Evolutionary conservation across 2,329 filamentous ascomycete species (phyloP).

Genomic region (Fusarium fujikuroi): DNA sequence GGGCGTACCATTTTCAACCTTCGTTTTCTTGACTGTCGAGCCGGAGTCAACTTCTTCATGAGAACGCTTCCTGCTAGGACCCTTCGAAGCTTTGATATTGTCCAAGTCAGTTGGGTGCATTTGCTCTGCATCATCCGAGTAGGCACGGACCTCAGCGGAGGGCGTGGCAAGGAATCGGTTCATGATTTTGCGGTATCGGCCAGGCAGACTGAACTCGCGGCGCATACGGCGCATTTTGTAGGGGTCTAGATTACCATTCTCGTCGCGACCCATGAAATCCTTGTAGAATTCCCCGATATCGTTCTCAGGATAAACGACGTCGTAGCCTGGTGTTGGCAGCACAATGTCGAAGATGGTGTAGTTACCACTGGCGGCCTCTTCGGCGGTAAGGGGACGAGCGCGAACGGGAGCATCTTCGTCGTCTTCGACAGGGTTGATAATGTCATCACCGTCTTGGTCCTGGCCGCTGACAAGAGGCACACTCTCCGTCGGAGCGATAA

Average conservation of each 20-base stretch:
- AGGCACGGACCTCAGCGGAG: conserved; percentile 75
- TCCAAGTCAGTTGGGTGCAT: conserved; percentile 91
- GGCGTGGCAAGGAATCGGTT: conserved; percentile 74
- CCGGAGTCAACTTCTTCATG: conserved; percentile 32
- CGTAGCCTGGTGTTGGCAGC: conserved; percentile 90
- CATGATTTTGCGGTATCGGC: conserved; percentile 87
- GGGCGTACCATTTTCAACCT: conserved; percentile 31
- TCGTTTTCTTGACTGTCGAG: conserved; percentile 41
- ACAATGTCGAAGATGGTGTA: conserved; percentile 91
- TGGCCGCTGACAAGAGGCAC: conserved; percentile 61
- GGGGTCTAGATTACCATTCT: conserved; percentile 83
- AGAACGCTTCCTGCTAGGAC: conserved; percentile 30
- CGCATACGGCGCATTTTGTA: conserved; percentile 86
- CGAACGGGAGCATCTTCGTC: conserved; percentile 60
- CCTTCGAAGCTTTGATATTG: conserved; percentile 60
- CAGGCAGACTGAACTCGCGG: conserved; percentile 88
- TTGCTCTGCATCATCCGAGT: conserved; percentile 79
- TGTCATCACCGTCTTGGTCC: conserved; percentile 66
- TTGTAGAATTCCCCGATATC: conserved; percentile 85
- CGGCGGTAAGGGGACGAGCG: conserved; percentile 77
- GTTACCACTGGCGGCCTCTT: conserved; percentile 80
- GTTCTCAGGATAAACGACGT: conserved; percentile 87
- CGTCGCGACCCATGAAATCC: conserved; percentile 83
- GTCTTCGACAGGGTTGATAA: conserved; percentile 55
- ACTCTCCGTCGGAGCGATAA: conserved; percentile 63